These are phyloP conservation scores for Henckelia pumila DNA, from an alignment of 257 asterid species.

Conservation along the genomic window DNA sequence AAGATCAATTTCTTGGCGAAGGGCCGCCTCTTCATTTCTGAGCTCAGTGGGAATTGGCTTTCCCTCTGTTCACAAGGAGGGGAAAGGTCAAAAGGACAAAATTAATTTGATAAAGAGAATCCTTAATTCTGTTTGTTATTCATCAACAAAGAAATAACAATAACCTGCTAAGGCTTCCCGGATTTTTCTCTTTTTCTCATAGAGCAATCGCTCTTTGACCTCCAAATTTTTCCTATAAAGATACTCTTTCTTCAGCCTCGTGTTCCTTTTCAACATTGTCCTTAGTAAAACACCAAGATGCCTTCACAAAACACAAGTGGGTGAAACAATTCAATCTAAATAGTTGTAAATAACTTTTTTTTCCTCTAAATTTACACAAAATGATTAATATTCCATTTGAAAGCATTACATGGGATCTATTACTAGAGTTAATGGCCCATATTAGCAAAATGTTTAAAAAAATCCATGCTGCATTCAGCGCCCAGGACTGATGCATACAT, in stretches of 20 bases:
- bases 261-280: constrained; percentile 74
- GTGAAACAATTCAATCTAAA: too few relatives aligned
- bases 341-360: too few relatives aligned
- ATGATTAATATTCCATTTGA: background rate
- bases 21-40: constrained; percentile 86
- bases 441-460: too few relatives aligned
- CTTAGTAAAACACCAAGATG: constrained; percentile 14
- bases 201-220: constrained; percentile 76
- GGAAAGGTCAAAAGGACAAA: background rate
- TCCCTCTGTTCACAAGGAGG: constrained; percentile 61
- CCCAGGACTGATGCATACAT: too few relatives aligned
- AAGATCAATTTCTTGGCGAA: constrained; percentile 86
- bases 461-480: too few relatives aligned
- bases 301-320: background rate
- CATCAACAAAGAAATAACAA: background rate
- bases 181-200: constrained; percentile 87
- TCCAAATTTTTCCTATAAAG: constrained; percentile 89
- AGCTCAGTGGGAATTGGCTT: constrained; percentile 98
- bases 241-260: constrained; percentile 77
- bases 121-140: background rate
- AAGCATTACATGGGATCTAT: background rate
- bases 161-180: constrained; percentile 77
- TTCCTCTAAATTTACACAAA: background rate
- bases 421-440: too few relatives aligned
- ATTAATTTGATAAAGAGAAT: background rate